phyloP scores from a whole-genome alignment of 257 asterid species.

The Solanum arcanum region DNA sequence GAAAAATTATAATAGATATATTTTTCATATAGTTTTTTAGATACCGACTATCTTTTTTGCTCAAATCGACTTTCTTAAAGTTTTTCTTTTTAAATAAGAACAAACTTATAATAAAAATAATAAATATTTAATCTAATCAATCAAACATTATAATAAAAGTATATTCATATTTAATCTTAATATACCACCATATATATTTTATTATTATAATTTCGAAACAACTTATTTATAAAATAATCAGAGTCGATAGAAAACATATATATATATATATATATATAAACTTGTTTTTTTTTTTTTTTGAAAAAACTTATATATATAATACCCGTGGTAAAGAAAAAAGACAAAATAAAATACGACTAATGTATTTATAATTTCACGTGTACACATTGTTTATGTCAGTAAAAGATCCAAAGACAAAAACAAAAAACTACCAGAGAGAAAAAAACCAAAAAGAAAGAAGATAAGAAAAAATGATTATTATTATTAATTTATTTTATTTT shows the following conservation, averaged over 20 bases:
- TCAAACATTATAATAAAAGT: background rate
- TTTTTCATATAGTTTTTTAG: background rate
- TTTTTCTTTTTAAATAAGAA: too few relatives aligned
- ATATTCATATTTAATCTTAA: background rate
- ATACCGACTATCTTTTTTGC: too few relatives aligned
- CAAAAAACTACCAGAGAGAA: conserved; percentile 1
- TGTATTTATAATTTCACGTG: conserved; percentile 39
- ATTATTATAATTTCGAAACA: too few relatives aligned
- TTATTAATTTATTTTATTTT: too few relatives aligned
- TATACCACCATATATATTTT: background rate
- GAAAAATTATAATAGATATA: too few relatives aligned
- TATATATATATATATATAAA: too few relatives aligned
- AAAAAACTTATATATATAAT: background rate
- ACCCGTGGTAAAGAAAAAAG: background rate
- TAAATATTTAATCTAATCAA: background rate
- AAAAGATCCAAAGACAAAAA: conserved; percentile 41
- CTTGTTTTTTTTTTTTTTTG: too few relatives aligned
- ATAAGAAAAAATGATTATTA: background rate
- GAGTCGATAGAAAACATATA: too few relatives aligned
- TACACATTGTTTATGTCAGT: conserved; percentile 30
- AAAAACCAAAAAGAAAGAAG: background rate
- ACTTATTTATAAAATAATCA: too few relatives aligned
- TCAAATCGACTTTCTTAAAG: background rate
- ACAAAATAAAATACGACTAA: background rate
- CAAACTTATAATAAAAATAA: too few relatives aligned